phyloP scores from a whole-genome alignment of 257 asterid species.

The Pogostemon cablin region DNA sequence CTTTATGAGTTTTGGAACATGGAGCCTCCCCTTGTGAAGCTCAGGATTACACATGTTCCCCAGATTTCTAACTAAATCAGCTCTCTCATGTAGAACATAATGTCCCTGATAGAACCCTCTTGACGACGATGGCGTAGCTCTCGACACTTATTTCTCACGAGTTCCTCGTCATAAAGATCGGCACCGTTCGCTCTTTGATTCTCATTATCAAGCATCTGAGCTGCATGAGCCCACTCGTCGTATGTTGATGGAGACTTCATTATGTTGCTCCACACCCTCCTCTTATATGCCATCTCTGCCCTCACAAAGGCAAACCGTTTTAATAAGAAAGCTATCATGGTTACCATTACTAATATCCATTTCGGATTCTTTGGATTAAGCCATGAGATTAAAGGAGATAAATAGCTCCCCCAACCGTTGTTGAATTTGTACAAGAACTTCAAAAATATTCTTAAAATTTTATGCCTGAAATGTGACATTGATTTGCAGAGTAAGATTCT shows the following conservation, averaged over 20 bases:
- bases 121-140: constrained; percentile 78
- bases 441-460: constrained; percentile 33
- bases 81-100: constrained; percentile 92
- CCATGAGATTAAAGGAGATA: constrained; percentile 64
- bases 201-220: constrained; percentile 82
- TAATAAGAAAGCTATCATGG: constrained; percentile 63
- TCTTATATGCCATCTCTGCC: constrained; percentile 85
- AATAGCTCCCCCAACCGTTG: constrained; percentile 31
- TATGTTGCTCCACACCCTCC: constrained; percentile 92
- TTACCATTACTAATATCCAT: constrained; percentile 67
- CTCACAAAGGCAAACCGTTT: constrained; percentile 71
- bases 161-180: constrained; percentile 78
- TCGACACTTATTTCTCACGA: constrained; percentile 66
- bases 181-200: constrained; percentile 58
- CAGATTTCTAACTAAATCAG: constrained; percentile 78
- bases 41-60: constrained; percentile 96
- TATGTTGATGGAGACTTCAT: constrained; percentile 74
- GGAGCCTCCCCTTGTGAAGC: constrained; percentile 84
- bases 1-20: constrained; percentile 78
- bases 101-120: constrained; percentile 79
- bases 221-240: constrained; percentile 98
- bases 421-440: constrained; percentile 41
- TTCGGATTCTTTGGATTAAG: constrained; percentile 90
- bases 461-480: constrained; percentile 56
- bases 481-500: constrained; percentile 81